Base-by-base conservation (phyloP, 2,329 filamentous ascomycete species). In the Dactylellina haptotyla region DNA sequence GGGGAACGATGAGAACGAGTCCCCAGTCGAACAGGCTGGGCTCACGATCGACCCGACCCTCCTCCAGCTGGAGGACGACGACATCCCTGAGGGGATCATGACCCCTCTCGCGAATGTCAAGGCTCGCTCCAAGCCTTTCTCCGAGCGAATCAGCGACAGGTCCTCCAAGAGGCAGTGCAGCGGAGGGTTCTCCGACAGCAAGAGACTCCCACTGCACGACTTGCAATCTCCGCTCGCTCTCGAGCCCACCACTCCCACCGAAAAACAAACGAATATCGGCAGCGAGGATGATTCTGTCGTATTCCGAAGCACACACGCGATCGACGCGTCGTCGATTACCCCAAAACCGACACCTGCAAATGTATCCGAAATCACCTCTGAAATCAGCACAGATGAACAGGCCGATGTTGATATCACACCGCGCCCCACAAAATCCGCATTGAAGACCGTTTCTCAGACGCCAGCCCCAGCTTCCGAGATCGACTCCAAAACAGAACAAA, bases 1-100 rank as follows among this genome's bases (percentile, higher is more conserved):
- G 16, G 53, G 54, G 16, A 64, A 66, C 45, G 61, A 66, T 14
- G 67, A 72, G 54, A 73, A 73, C 46, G 61, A 73, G 43, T 28
- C 26, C 14, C 69, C 61, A 1, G 16, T 25, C 37, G 20, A 50
- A 2, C 51, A 53, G 18, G 14, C 30, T 23, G 53, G 37, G 25
- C 20, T 46, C 20, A 16, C 18, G 23, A 46, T 65, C 30, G 61
- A 73, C 32, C 69, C 69, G 6, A 28, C 43, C 14, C 26, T 66
- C 30, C 30, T 73, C 23, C 37, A 50, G 4, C 18, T 64, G 25
- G 66, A 48, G n/a, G 61, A 48, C 4, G 43, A 51, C 25, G 46
- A 26, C 30, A 18, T 14, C 18, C 16, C 30, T 16, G 66, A 71
- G 2, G 56, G 32, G n/a, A n/a, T n/a, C 14, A 20, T 64, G 10